These are phyloP conservation scores for Xylaria intraflava DNA, from an alignment of 495 filamentous ascomycete genomes.

Conservation along the genomic window DNA sequence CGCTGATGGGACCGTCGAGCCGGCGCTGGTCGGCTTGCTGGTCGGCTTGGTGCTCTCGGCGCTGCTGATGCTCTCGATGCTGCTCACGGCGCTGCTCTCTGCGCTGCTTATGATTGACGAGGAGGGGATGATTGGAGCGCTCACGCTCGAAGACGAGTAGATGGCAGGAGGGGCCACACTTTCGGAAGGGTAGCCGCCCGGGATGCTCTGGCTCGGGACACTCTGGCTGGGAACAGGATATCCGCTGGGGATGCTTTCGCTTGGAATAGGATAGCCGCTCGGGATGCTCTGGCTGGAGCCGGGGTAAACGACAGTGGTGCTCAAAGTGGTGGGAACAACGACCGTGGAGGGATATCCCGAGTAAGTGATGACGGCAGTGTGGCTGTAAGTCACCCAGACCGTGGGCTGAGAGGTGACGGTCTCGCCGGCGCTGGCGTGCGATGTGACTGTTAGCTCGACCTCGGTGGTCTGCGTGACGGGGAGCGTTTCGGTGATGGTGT, in stretches of 20 bases:
- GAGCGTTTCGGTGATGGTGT: conserved; percentile 29
- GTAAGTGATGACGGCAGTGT: conserved; percentile 22
- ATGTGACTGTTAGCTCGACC: conserved; percentile 28
- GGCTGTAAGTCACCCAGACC: conserved; percentile 24
- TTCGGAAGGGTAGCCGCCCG: neutral
- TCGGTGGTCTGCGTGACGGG: conserved; percentile 33
- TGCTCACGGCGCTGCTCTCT: conserved; percentile 2
- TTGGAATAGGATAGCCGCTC: neutral
- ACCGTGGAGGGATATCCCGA: conserved; percentile 16
- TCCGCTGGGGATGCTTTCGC: no score
- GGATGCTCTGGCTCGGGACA: no score
- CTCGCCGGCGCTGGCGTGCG: conserved; percentile 24
- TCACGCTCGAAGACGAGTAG: neutral
- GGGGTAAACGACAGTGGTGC: conserved; percentile 15
- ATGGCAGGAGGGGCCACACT: neutral
- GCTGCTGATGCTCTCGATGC: conserved; percentile 6
- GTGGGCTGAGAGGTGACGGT: conserved; percentile 26
- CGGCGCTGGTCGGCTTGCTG: neutral
- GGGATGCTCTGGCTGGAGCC: no score
- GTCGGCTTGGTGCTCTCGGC: neutral
- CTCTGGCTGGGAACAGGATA: neutral
- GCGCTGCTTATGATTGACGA: conserved; percentile 7
- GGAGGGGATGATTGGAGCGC: neutral
- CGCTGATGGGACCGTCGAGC: conserved; percentile 20
- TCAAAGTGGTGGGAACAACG: conserved; percentile 11